These are phyloP conservation scores for Gentiana macrophylla DNA, from an alignment of 257 asterid species.

Conservation along the genomic window DNA sequence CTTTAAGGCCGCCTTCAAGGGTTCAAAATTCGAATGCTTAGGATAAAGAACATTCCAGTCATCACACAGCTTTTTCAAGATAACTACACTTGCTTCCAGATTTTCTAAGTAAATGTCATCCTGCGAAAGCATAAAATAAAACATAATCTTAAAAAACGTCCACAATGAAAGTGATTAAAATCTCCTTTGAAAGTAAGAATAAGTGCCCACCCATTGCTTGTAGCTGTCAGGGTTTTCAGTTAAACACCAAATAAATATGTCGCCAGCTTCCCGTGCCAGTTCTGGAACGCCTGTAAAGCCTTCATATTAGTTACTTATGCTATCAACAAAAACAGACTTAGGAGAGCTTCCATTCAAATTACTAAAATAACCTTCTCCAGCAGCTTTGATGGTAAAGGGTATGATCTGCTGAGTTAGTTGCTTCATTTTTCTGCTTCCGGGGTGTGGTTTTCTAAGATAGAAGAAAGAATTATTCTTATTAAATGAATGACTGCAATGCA, in stretches of 20 bases:
- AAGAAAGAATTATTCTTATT: too few relatives aligned
- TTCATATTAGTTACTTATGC: background rate
- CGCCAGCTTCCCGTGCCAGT: slow-evolving; percentile 17
- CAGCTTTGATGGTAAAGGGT: slow-evolving; percentile 19
- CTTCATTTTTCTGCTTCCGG: slow-evolving; percentile 25
- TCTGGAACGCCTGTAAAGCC: slow-evolving; percentile 18
- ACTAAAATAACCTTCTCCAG: slow-evolving; percentile 17
- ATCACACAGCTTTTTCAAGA: slow-evolving; percentile 18
- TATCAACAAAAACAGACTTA: background rate
- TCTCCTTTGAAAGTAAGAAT: background rate
- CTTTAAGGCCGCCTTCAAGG: slow-evolving; percentile 16
- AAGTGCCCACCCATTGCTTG: slow-evolving; percentile 18
- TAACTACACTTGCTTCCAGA: slow-evolving; percentile 18
- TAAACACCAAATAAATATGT: slow-evolving; percentile 22
- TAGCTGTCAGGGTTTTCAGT: slow-evolving; percentile 18
- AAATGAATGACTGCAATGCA: too few relatives aligned
- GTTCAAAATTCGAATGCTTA: slow-evolving; percentile 12
- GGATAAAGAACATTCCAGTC: slow-evolving; percentile 10
- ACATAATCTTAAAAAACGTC: background rate
- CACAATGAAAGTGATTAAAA: background rate
- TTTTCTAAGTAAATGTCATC: slow-evolving; percentile 19
- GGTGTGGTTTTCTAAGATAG: background rate
- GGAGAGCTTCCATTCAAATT: background rate
- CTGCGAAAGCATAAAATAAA: slow-evolving; percentile 4
- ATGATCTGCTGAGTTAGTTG: slow-evolving; percentile 21